phyloP scores from a whole-genome alignment of 2,329 filamentous ascomycete species.

The Huntiella bhutanensis region DNA sequence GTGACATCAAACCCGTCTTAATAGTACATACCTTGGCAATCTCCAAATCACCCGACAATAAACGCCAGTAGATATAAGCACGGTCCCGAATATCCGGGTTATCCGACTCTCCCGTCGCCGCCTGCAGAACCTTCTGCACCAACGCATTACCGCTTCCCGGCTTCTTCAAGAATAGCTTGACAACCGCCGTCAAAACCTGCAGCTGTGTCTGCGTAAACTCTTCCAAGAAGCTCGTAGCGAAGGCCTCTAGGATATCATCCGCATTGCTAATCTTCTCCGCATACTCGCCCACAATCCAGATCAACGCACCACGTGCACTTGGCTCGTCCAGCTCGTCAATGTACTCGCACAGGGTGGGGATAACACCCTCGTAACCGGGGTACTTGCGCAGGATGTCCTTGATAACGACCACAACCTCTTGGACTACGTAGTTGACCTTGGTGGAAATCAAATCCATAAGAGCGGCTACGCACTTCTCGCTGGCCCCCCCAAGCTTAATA shows the following conservation, averaged over 20 bases:
- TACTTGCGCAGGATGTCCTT: slow-evolving; percentile 98
- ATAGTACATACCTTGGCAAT: slow-evolving; percentile 52
- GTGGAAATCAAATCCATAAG: slow-evolving; percentile 86
- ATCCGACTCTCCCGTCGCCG: slow-evolving; percentile 84
- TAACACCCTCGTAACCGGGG: slow-evolving; percentile 93
- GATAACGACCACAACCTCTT: slow-evolving; percentile 96
- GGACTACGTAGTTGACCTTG: slow-evolving; percentile 97
- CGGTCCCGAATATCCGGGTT: slow-evolving; percentile 95
- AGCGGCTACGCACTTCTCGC: slow-evolving; percentile 88
- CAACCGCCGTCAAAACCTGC: slow-evolving; percentile 89
- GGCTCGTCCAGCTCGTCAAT: slow-evolving; percentile 96
- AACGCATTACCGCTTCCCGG: slow-evolving; percentile 77
- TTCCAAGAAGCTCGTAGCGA: slow-evolving; percentile 87
- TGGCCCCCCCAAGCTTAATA: slow-evolving; percentile 92
- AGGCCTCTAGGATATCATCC: slow-evolving; percentile 78
- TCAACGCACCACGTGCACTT: slow-evolving; percentile 71
- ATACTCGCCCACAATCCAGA: slow-evolving; percentile 98
- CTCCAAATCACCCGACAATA: slow-evolving; percentile 79
- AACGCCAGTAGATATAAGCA: slow-evolving; percentile 95
- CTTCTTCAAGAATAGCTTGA: slow-evolving; percentile 95
- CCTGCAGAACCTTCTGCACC: slow-evolving; percentile 85
- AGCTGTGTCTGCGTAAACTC: slow-evolving; percentile 98
- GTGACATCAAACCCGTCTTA: not conserved
- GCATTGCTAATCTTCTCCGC: slow-evolving; percentile 98
- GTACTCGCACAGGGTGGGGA: slow-evolving; percentile 85